Conservation (phyloP, 2,329 filamentous ascomycete genomes). For the Exophiala bonariae region DNA sequence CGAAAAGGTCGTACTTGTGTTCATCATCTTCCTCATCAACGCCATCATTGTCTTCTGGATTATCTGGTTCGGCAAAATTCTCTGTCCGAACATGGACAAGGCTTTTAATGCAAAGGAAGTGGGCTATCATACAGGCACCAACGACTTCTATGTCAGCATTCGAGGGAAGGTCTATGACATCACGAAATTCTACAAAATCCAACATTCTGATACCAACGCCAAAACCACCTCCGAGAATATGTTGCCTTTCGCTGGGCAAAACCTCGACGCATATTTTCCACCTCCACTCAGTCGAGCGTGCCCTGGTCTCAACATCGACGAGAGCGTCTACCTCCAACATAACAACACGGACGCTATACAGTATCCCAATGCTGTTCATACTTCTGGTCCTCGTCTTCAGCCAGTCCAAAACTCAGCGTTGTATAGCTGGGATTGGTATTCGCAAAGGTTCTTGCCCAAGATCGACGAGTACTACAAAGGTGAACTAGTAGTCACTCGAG, state of each 20-base stretch:
- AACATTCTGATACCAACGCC: slow-evolving; percentile 75
- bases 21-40: slow-evolving; percentile 81
- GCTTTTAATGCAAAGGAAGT: slow-evolving; percentile 77
- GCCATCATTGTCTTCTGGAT: slow-evolving; percentile 87
- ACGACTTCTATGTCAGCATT: slow-evolving; percentile 84
- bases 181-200: slow-evolving; percentile 77
- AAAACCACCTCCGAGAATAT: slow-evolving; percentile 65
- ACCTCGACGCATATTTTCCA: slow-evolving; percentile 82
- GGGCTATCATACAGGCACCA: slow-evolving; percentile 64
- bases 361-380: slow-evolving; percentile 62
- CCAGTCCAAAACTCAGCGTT: slow-evolving; percentile 60
- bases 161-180: slow-evolving; percentile 91
- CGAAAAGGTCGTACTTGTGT: slow-evolving; percentile 83
- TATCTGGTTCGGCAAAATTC: slow-evolving; percentile 74
- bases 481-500: slow-evolving; percentile 70
- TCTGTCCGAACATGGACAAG: slow-evolving; percentile 91
- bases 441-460: slow-evolving; percentile 67
- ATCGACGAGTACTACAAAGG: slow-evolving; percentile 89
- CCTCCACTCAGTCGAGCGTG: slow-evolving; percentile 76
- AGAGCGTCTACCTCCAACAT: slow-evolving; percentile 53
- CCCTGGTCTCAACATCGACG: slow-evolving; percentile 65
- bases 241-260: slow-evolving; percentile 73
- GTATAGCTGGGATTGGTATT: slow-evolving; percentile 73
- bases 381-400: slow-evolving; percentile 63
- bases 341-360: slow-evolving; percentile 64